phyloP scores from a whole-genome alignment of 768 basidiomycete genomes.

The Agrocybe praecox region DNA sequence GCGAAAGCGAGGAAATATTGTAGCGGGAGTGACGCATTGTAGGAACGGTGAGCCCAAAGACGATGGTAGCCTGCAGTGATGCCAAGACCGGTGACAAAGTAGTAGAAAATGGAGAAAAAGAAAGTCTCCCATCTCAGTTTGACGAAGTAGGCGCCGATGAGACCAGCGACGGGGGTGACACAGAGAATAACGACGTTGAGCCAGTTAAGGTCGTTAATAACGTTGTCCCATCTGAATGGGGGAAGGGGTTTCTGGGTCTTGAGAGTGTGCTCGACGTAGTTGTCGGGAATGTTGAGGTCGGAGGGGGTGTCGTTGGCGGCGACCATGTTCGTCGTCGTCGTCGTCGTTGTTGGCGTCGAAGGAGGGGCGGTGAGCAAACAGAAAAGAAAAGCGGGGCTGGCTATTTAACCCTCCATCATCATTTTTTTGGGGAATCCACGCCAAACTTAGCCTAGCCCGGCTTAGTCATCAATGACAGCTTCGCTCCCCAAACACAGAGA shows the following conservation, averaged over 20 bases:
- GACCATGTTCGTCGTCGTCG: slow-evolving; percentile 7
- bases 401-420: slow-evolving; percentile 24
- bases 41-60: slow-evolving; percentile 95
- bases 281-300: slow-evolving; percentile 73
- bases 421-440: slow-evolving; percentile 28
- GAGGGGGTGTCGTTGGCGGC: slow-evolving; percentile 34
- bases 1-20: slow-evolving; percentile 84
- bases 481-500: not conserved
- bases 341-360: slow-evolving; percentile 11
- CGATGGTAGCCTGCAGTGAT: slow-evolving; percentile 97
- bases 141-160: slow-evolving; percentile 72
- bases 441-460: not conserved
- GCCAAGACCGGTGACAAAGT: slow-evolving; percentile 66
- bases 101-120: slow-evolving; percentile 44
- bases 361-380: slow-evolving; percentile 11
- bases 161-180: slow-evolving; percentile 70
- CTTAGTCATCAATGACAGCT: not conserved
- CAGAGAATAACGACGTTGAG: slow-evolving; percentile 74
- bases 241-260: slow-evolving; percentile 69
- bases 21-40: slow-evolving; percentile 86
- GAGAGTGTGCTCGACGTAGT: slow-evolving; percentile 80
- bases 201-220: slow-evolving; percentile 71
- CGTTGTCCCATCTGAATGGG: slow-evolving; percentile 63
- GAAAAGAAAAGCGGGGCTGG: slow-evolving; percentile 14
- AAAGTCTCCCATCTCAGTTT: slow-evolving; percentile 74